These are phyloP conservation scores for Teratosphaeria gauchensis DNA, from an alignment of 2,329 filamentous ascomycete genomes.

Conservation along the genomic window DNA sequence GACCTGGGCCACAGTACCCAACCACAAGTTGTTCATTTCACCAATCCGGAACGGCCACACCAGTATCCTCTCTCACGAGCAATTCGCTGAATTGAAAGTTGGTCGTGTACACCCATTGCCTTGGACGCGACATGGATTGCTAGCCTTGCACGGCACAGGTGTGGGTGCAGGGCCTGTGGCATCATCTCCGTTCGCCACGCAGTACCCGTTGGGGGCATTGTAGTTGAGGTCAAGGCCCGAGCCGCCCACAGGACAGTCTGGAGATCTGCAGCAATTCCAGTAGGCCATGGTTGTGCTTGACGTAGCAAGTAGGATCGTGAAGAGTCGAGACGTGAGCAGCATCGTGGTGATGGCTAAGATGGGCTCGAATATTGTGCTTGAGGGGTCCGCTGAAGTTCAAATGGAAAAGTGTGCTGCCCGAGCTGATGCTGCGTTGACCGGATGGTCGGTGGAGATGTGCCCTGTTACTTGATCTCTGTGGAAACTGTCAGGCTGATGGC, in stretches of 20 bases:
- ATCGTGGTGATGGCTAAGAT: no score
- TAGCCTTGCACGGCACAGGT: background rate
- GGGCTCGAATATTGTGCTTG: no score
- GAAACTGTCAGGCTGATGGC: no score
- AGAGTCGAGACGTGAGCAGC: background rate
- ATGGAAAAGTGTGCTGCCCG: no score
- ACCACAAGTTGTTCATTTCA: no score
- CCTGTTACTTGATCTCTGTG: no score
- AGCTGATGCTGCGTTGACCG: no score
- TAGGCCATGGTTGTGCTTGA: background rate
- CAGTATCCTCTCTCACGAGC: background rate
- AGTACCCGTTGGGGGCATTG: background rate
- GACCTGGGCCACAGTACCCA: no score
- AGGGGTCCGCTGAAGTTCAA: no score
- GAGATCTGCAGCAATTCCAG: background rate
- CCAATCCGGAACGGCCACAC: no score
- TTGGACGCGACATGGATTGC: background rate
- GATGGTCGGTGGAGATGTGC: no score
- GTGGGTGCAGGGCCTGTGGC: background rate
- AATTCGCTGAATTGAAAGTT: background rate
- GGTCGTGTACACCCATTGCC: background rate
- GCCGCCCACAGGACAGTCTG: background rate
- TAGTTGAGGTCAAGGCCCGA: no score
- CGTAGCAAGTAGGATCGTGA: background rate
- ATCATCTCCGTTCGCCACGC: background rate